phyloP scores from a whole-genome alignment of 2,329 filamentous ascomycete species.

The Penicillium thymicola region DNA sequence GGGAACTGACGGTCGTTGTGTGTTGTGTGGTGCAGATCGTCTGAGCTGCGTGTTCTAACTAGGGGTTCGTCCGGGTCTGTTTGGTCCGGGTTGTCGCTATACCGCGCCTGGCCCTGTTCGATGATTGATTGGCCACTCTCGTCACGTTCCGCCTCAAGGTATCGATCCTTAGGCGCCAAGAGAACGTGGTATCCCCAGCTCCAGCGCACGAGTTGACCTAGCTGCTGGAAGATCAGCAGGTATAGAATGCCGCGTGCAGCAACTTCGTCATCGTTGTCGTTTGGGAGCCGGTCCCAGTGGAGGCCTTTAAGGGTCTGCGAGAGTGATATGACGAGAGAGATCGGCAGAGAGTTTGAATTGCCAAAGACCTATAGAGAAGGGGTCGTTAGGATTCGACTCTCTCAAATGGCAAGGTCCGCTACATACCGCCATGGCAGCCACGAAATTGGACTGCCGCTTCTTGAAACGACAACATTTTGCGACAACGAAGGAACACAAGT shows the following conservation, averaged over 20 bases:
- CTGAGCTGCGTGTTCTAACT: slow-evolving; percentile 32
- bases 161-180: slow-evolving; percentile 72
- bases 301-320: slow-evolving; percentile 88
- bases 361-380: slow-evolving; percentile 67
- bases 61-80: slow-evolving; percentile 38
- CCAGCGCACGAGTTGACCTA: slow-evolving; percentile 93
- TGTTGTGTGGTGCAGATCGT: slow-evolving; percentile 23
- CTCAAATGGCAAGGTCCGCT: neutral
- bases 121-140: slow-evolving; percentile 31
- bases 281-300: slow-evolving; percentile 87
- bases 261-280: slow-evolving; percentile 94
- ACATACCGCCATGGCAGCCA: slow-evolving; percentile 84
- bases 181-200: slow-evolving; percentile 97
- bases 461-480: slow-evolving; percentile 75
- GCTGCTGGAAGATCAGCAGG: slow-evolving; percentile 93
- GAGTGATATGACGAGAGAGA: slow-evolving; percentile 90
- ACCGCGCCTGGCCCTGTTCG: slow-evolving; percentile 40
- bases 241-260: slow-evolving; percentile 92
- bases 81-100: slow-evolving; percentile 40
- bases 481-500: slow-evolving; percentile 67
- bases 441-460: slow-evolving; percentile 86
- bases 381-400: neutral
- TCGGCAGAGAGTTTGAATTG: slow-evolving; percentile 96
- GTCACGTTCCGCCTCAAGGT: slow-evolving; percentile 42
- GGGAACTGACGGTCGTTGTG: slow-evolving; percentile 26